Base-by-base conservation (phyloP, 2,329 filamentous ascomycete species). In the Trichoderma asperellum region DNA sequence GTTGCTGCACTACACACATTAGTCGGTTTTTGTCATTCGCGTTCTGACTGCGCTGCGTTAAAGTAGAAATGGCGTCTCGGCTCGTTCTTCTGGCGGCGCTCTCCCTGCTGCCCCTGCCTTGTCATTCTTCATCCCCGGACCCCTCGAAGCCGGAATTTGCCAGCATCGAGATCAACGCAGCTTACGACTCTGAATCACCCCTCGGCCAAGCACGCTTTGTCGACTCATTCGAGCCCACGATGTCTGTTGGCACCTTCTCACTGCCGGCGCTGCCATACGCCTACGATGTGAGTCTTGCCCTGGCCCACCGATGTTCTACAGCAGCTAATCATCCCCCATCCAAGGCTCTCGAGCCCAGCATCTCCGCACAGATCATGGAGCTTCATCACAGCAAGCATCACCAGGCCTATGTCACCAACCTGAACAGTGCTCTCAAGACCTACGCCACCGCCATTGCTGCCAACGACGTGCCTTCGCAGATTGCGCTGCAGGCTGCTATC, bases 341-440 rank as follows among this genome's bases (percentile, higher is more conserved):
- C 8, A 72, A 91, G 88, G 90, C 90, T 40, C 83, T 92, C 61
- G 90, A 92, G 79, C 90, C 90, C 11, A 86, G 89, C 81, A 93
- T 94, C 82, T 92, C 90, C 40, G 84, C 83, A 74, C 87, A 93
- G 78, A 94, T 93, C 79, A 94, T 94, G 92, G 88, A 91, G 79
- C 86, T 94, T 62, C 92, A 94, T 79, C 91, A 94, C 81, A 82
- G 83, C 79, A 93, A 92, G 82, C 92, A 94, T 79, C 92, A 94
- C 80, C 89, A 92, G 76, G 86, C 92, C 40, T 94, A 94, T 79
- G 87, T 94, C 72, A 91, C 85, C 71, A 92, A 92, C 78, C 86
- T 94, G 70, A 94, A 94, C 82, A 84, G 83, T 68, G 88, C 89
- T 0, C 82, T 92, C 64, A 81, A 84, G 75, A 84, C 86, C 16